phyloP scores from a whole-genome alignment of 352 stramenopile species.

The Globisporangium barbulae region DNA sequence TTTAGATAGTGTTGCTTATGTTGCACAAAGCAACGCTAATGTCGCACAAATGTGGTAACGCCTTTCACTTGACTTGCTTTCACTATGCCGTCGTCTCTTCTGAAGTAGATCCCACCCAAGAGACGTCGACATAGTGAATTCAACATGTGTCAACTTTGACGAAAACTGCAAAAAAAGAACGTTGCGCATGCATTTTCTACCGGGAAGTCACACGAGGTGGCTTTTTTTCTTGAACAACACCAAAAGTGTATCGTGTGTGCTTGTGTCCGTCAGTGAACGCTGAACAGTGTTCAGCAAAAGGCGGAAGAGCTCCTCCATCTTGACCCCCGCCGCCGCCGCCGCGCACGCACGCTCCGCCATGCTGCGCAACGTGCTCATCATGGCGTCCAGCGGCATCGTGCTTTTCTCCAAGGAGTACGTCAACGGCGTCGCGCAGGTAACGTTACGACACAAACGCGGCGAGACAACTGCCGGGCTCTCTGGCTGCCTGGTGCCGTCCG shows the following conservation, averaged over 20 bases:
- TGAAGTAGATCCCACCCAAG: too few species aligned
- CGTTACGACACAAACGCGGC: not conserved
- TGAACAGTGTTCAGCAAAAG: constrained; percentile 1
- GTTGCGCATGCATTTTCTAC: not conserved
- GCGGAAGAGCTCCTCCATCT: not conserved
- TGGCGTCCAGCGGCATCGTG: constrained; percentile 90
- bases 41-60: too few species aligned
- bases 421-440: constrained; percentile 81
- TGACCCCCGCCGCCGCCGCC: not conserved
- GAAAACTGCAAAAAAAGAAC: not conserved
- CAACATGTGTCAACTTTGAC: too few species aligned
- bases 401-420: constrained; percentile 93
- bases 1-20: too few species aligned
- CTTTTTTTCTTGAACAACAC: not conserved
- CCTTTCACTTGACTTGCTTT: too few species aligned
- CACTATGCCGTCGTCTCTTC: too few species aligned
- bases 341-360: constrained; percentile 29
- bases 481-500: not conserved
- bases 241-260: not conserved
- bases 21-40: too few species aligned
- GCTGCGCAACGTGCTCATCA: constrained; percentile 92
- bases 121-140: too few species aligned
- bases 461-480: not conserved
- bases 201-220: not conserved
- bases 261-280: not conserved